These are phyloP conservation scores for Paramecium octaurelia DNA, from an alignment of 73 alveolate species.

Conservation along the genomic window DNA sequence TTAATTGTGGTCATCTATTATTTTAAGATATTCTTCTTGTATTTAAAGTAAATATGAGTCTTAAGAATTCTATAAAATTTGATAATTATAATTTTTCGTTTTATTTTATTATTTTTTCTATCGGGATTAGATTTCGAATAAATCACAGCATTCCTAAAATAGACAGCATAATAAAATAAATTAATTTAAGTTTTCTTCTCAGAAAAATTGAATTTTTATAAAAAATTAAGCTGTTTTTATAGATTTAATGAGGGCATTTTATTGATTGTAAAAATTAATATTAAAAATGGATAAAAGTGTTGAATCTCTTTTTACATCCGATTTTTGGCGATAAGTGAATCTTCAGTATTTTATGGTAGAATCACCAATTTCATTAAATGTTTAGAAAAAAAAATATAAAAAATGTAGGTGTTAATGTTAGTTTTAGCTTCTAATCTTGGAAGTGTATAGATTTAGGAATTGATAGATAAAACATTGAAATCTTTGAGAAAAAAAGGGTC, in stretches of 20 bases:
- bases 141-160: too few relatives aligned
- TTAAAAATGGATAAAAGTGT: slow-evolving; percentile 45
- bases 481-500: not conserved
- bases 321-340: not conserved
- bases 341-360: not conserved
- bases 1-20: too few relatives aligned
- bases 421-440: not conserved
- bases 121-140: too few relatives aligned
- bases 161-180: too few relatives aligned
- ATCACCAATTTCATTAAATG: not conserved
- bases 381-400: not conserved
- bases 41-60: too few relatives aligned
- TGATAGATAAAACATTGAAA: not conserved
- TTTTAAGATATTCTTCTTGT: too few relatives aligned
- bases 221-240: not conserved
- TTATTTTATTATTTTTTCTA: too few relatives aligned
- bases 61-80: too few relatives aligned
- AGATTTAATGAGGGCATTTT: not conserved
- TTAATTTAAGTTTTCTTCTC: not conserved
- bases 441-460: not conserved
- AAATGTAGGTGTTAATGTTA: not conserved
- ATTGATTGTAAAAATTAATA: not conserved
- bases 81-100: too few relatives aligned
- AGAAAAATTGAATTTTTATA: not conserved
- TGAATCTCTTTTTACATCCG: slow-evolving; percentile 11